A percentile compares a stretch with the other conserved stretches of the same genome.
These are phyloP conservation scores for Cardiospermum halicacabum DNA, from an alignment of 345 rosid species.

Conservation along the genomic window DNA sequence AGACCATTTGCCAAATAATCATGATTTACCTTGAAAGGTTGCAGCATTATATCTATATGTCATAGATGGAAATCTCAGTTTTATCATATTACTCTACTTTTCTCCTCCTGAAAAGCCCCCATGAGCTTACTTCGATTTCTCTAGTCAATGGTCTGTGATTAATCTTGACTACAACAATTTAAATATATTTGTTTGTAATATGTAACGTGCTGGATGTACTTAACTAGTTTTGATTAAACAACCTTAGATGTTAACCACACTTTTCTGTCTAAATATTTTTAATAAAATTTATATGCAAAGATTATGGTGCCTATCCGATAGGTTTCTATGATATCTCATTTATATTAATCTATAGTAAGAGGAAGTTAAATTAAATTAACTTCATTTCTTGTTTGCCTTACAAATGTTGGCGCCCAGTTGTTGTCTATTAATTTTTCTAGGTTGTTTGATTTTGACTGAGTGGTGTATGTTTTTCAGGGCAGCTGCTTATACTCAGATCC, in stretches of 20 bases:
- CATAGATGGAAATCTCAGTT: background rate
- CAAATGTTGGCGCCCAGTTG: background rate
- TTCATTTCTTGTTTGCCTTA: background rate
- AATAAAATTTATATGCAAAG: background rate
- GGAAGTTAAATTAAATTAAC: background rate
- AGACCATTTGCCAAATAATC: background rate
- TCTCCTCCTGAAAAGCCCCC: background rate
- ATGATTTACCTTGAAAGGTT: background rate
- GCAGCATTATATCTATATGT: background rate
- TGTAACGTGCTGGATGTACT: background rate
- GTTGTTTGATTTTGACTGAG: conserved; percentile 10
- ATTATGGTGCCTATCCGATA: background rate
- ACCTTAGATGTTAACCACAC: background rate
- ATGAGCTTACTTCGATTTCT: background rate
- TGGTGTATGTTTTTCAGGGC: conserved; percentile 47
- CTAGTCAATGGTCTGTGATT: background rate
- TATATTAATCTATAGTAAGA: background rate
- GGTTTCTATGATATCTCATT: background rate
- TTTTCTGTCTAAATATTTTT: background rate
- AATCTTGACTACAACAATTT: background rate
- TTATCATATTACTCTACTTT: background rate
- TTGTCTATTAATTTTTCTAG: background rate
- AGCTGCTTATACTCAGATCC: conserved; percentile 78
- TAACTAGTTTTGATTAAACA: background rate
- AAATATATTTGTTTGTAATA: background rate